These are phyloP conservation scores for Hirsutella thompsonii DNA, from an alignment of 2,329 filamentous ascomycete genomes.

Conservation along the genomic window DNA sequence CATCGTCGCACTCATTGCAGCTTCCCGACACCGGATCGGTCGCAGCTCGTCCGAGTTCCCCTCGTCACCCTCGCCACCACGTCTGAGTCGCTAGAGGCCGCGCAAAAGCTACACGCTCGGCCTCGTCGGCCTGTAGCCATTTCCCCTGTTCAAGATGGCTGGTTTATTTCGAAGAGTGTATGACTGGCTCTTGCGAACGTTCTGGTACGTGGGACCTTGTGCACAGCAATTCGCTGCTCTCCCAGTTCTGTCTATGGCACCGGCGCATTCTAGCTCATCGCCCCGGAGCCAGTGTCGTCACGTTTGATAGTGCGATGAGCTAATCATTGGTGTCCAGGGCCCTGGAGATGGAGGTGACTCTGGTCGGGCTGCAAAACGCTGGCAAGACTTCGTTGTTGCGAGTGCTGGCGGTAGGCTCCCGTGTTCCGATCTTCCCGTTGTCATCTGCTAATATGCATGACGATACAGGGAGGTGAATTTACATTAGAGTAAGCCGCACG, in stretches of 20 bases:
- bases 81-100: neutral
- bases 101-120: neutral
- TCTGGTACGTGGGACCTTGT: slow-evolving; percentile 56
- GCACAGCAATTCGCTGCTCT: neutral
- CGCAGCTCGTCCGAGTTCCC: neutral
- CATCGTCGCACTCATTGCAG: no score
- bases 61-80: neutral
- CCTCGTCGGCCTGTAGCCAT: neutral
- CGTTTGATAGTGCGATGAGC: no score
- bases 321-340: no score
- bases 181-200: slow-evolving; percentile 95
- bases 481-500: slow-evolving; percentile 64
- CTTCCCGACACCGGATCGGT: neutral
- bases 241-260: no score
- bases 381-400: slow-evolving; percentile 92
- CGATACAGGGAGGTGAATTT: slow-evolving; percentile 79
- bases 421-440: neutral
- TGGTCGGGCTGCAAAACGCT: slow-evolving; percentile 96
- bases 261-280: no score
- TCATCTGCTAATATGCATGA: slow-evolving; percentile 9
- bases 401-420: slow-evolving; percentile 73
- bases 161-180: slow-evolving; percentile 89
- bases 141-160: slow-evolving; percentile 48
- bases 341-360: slow-evolving; percentile 98
- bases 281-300: no score